Evolutionary conservation across 108 stramenopile genomes (phyloP), one percentile per base, ranked within the genome.

Genomic region (Pseudonitzschia delicatissima): DNA sequence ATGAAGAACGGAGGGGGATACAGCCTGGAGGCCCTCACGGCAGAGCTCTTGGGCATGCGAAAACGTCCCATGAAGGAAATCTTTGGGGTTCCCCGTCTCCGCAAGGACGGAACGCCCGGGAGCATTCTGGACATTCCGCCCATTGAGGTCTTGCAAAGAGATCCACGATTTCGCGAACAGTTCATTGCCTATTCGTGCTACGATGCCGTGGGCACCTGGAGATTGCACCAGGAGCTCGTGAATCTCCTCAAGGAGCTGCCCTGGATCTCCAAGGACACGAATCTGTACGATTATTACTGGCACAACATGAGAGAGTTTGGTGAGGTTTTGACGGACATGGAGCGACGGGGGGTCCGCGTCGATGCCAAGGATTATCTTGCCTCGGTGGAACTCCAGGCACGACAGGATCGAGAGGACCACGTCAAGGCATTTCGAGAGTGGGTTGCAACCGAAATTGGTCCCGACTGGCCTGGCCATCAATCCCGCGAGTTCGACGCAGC

Each of bases 261-360:
- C 9, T 96, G 95, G 93, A 26, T 65, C 36, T 68, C 64, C 45
- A 35, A 72, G 12, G 61, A 64, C 12, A 62, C 59, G 6, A 87
- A 77, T 64, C 66, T 99, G 85, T 88, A 83, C 50, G 93, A 98
- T 48, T 97, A 98, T 78, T 99, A 99, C 77, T 75, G 87, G 67
- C 34, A 55, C 34, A 88, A 98, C 73, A 86, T 96, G 85, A 71
- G 94, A 6, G 82, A 83, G 7, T 99, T 99, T 68, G 99, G 95
- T 13, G 85, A 95, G 58, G 83, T 98, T 8, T 82, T 99, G 28
- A 98, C 98, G 3, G 97, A 99, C 72, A 96, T 99, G 90, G 99
- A 99, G 78, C 74, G 95, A 47, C 80, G 83, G 17, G 98, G 98
- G 21, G 94, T 99, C 49, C 76, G 84, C n/a, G 90, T 98, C 6